Evolutionary conservation across 768 basidiomycete species (phyloP).

Genomic region (Tubosaeta sp.): DNA sequence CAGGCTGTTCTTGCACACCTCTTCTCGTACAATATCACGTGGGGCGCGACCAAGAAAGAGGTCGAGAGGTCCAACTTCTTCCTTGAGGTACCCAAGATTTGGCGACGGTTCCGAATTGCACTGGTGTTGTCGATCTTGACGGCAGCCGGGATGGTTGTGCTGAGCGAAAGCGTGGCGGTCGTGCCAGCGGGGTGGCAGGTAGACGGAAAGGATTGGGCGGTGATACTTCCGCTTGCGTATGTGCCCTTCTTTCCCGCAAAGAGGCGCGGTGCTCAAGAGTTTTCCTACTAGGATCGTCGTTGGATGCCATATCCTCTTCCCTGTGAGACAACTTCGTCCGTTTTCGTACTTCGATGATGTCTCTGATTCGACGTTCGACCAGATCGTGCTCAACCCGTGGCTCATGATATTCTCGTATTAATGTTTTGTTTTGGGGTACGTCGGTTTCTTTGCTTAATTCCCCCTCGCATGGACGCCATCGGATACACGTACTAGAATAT

Average conservation of each 20-base stretch:
- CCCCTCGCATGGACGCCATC: background rate
- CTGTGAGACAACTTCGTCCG: constrained; percentile 42
- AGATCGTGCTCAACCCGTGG: constrained; percentile 86
- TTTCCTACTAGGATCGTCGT: constrained; percentile 40
- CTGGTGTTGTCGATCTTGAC: constrained; percentile 50
- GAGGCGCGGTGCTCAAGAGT: background rate
- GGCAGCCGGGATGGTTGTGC: constrained; percentile 52
- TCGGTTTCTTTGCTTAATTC: background rate
- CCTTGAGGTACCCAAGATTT: constrained; percentile 81
- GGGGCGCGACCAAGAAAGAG: constrained; percentile 71
- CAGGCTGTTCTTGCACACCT: constrained; percentile 52
- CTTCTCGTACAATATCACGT: constrained; percentile 55
- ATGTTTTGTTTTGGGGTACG: background rate
- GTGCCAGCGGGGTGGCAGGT: constrained; percentile 71
- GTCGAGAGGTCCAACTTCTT: constrained; percentile 91
- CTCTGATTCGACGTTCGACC: constrained; percentile 12
- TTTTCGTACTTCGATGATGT: constrained; percentile 24
- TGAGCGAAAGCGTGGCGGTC: constrained; percentile 37
- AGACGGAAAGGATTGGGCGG: constrained; percentile 56
- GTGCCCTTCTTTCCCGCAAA: background rate
- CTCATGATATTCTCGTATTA: constrained; percentile 75
- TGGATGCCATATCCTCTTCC: constrained; percentile 68
- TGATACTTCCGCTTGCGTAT: constrained; percentile 68
- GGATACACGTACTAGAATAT: background rate
- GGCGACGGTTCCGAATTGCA: constrained; percentile 69